These are phyloP conservation scores for Rhizophagus prolifer DNA, from an alignment of 192 early-diverging fungal species.

Conservation along the genomic window DNA sequence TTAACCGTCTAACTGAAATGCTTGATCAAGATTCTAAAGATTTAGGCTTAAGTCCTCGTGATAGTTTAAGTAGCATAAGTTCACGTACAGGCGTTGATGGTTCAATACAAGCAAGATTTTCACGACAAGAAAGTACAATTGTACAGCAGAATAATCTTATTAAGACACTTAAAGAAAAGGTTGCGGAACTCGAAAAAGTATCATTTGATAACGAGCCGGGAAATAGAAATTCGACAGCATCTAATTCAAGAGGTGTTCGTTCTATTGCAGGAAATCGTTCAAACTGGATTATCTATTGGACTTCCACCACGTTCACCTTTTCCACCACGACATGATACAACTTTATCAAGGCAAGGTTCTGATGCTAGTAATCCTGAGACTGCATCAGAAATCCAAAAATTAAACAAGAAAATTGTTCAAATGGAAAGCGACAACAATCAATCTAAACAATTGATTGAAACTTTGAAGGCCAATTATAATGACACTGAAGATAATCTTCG, in stretches of 20 bases:
- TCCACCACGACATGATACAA: constrained; percentile 28
- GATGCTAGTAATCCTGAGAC: constrained; percentile 28
- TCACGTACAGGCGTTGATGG: not conserved
- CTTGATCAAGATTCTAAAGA: constrained; percentile 15
- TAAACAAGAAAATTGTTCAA: constrained; percentile 39
- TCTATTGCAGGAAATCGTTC: constrained; percentile 24
- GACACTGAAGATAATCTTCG: constrained; percentile 45
- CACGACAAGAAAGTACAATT: constrained; percentile 37
- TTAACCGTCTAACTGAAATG: constrained; percentile 2
- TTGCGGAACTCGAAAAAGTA: constrained; percentile 35
- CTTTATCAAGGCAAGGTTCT: constrained; percentile 13
- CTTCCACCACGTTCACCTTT: constrained; percentile 3
- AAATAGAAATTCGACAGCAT: constrained; percentile 3
- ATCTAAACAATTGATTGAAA: constrained; percentile 34
- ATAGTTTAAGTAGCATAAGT: not conserved
- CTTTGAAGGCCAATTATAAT: constrained; percentile 45
- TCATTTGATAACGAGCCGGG: not conserved
- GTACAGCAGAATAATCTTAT: constrained; percentile 38
- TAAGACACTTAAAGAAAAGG: constrained; percentile 38
- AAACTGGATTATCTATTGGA: constrained; percentile 5
- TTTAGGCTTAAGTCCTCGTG: not conserved
- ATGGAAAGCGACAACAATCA: constrained; percentile 37
- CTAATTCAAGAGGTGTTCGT: constrained; percentile 24
- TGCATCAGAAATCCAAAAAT: constrained; percentile 30
- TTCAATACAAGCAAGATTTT: not conserved